Base-by-base conservation (phyloP, 176 grass and related monocot species). In the Leersia perrieri region DNA sequence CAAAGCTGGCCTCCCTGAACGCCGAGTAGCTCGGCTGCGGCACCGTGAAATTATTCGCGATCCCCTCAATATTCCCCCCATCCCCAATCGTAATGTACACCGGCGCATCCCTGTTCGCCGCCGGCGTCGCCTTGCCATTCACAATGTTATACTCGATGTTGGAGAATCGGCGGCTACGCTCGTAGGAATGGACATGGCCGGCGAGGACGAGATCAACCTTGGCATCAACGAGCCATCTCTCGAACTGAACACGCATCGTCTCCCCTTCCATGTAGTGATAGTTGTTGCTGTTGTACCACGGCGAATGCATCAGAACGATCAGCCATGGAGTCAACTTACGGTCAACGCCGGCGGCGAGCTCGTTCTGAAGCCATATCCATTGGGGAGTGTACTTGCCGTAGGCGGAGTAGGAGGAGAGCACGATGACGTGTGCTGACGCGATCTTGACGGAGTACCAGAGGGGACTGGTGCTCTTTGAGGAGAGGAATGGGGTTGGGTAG, bases 241-340 rank as follows among this genome's bases (percentile, higher is more conserved):
- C 89, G 73, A 86, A 95, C 85, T 85, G 80, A 5, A 92, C 87
- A 0, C 89, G 74, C 89, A 95, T 95, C 20, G 84, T 76, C 80
- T 95, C 92, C 1, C 89, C 89, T 36, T 92, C 93, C 89, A 95
- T 89, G 55, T 92, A 94, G 67, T 94, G 89, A 73, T 94, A 94
- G 42, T 9, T 79, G 83, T 92, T 87, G 92, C 89, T 91, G 83
- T 94, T 94, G 76, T 94, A 94, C 89, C 86, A 89, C 0, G 92
- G 89, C 22, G 89, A 84, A 67, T 94, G 92, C 85, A 89, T 25
- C 1, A 90, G 49, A 11, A 94, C 78, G 18, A 94, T 30, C 16
- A 94, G 81, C 91, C 91, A 94, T 0, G 91, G 91, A 22, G 91
- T 94, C 9, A 29, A 11, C 2, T 1, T 57, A 9, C 91, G 29